A percentile compares a stretch with the other conserved stretches of the same genome.
Evolutionary conservation across 139 green algal genomes (phyloP).

Genomic region (Zygnema circumcarinatum): DNA sequence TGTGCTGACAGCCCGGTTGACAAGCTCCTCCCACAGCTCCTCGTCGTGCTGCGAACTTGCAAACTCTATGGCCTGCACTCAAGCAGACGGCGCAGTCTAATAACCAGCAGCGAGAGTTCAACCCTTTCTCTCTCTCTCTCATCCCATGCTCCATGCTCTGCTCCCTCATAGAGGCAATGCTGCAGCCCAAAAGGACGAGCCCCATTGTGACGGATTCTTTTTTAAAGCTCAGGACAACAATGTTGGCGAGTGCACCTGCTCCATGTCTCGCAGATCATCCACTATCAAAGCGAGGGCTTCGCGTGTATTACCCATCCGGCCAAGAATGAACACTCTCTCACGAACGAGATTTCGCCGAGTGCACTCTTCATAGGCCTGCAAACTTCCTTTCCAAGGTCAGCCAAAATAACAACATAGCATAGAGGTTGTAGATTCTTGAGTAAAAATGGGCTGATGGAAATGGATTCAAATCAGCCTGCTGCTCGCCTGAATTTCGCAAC

Average conservation of each 20-base stretch:
- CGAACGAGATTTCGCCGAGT: neutral
- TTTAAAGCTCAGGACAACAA: neutral
- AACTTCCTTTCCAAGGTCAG: too few species aligned
- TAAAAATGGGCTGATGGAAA: too few species aligned
- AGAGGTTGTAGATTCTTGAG: too few species aligned
- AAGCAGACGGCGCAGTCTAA: neutral
- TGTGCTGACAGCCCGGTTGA: slow-evolving; percentile 75
- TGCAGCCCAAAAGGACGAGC: too few species aligned
- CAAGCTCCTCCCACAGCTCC: slow-evolving; percentile 92
- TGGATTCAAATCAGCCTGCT: too few species aligned
- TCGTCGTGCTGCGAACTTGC: slow-evolving; percentile 82
- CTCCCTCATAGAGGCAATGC: neutral
- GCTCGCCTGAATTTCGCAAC: too few species aligned
- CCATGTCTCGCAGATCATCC: slow-evolving; percentile 81
- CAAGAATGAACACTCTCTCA: neutral
- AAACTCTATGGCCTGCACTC: slow-evolving; percentile 87
- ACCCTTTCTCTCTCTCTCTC: slow-evolving; percentile 11
- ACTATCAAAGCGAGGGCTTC: slow-evolving; percentile 90
- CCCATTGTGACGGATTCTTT: too few species aligned
- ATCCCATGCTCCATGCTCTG: neutral
- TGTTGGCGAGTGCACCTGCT: slow-evolving; percentile 51
- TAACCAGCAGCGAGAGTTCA: too few species aligned
- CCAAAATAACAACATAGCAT: too few species aligned
- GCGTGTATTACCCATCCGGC: neutral
- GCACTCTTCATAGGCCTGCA: neutral